Conservation (phyloP, 2,329 filamentous ascomycete species). For the Botrytis elliptica region DNA sequence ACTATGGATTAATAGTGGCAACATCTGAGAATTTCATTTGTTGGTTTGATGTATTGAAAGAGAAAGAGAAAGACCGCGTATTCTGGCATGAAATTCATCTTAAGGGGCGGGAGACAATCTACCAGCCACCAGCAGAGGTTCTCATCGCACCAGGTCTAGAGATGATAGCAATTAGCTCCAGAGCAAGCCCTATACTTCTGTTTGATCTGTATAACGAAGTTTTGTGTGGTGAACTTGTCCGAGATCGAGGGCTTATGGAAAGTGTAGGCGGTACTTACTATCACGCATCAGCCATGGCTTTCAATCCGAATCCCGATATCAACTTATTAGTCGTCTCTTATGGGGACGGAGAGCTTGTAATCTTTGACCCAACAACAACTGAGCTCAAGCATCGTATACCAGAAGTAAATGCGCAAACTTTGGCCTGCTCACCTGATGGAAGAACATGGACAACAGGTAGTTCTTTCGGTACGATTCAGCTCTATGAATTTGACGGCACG, state of each 20-base stretch:
- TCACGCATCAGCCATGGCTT: neutral
- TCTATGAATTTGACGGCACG: neutral
- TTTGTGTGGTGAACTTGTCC: neutral
- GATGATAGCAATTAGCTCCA: neutral
- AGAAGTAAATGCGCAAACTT: neutral
- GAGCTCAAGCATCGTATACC: neutral
- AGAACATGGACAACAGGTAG: neutral
- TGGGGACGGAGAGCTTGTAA: neutral
- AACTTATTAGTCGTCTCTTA: neutral
- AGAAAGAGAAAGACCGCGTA: neutral
- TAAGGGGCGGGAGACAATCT: neutral
- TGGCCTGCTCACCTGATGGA: neutral
- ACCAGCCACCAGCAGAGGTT: neutral
- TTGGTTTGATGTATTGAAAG: neutral
- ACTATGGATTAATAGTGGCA: neutral
- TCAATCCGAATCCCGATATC: neutral
- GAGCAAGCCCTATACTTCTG: neutral
- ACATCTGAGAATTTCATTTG: neutral
- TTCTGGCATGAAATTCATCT: neutral
- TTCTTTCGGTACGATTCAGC: neutral
- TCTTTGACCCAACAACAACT: neutral
- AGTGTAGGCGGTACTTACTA: neutral
- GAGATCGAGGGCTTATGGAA: neutral
- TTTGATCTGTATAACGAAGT: neutral
- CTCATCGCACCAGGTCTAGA: neutral